Conservation (phyloP, 2,329 filamentous ascomycete genomes). For the Aspergillus japonicus region DNA sequence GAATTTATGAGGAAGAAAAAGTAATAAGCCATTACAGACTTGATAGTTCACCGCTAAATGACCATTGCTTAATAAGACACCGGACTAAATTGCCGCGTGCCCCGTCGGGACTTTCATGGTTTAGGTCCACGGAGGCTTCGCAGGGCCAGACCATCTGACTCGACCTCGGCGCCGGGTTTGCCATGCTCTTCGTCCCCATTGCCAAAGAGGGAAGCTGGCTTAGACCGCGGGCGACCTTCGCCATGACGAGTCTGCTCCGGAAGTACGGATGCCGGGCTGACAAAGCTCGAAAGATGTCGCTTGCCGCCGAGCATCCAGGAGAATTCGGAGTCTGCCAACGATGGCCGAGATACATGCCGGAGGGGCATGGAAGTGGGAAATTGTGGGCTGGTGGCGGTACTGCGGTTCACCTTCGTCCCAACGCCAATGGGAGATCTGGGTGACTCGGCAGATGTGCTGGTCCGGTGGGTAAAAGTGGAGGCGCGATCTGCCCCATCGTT, state of each 20-base stretch:
- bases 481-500: conserved; percentile 4
- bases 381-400: conserved; percentile 5
- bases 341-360: conserved; percentile 36
- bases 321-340: conserved; percentile 48
- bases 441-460: conserved; percentile 5
- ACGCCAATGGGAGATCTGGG: conserved; percentile 12
- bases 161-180: conserved; percentile 29
- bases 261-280: conserved; percentile 45
- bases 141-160: conserved; percentile 38
- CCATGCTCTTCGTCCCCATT: conserved; percentile 32
- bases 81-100: neutral
- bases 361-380: conserved; percentile 22
- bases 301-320: conserved; percentile 52
- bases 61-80: neutral
- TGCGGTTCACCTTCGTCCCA: conserved; percentile 5
- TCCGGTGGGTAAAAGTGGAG: conserved; percentile 5
- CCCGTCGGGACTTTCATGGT: conserved; percentile 11
- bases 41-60: neutral
- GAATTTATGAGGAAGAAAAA: neutral
- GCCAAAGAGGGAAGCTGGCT: conserved; percentile 36
- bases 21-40: neutral
- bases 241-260: conserved; percentile 44
- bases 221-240: conserved; percentile 28
- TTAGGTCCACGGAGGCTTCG: conserved; percentile 36
- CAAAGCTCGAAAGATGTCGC: conserved; percentile 46